A percentile compares a stretch with the other conserved stretches of the same genome.
phyloP scores from a whole-genome alignment of 345 rosid species.

The Citrus glauca region DNA sequence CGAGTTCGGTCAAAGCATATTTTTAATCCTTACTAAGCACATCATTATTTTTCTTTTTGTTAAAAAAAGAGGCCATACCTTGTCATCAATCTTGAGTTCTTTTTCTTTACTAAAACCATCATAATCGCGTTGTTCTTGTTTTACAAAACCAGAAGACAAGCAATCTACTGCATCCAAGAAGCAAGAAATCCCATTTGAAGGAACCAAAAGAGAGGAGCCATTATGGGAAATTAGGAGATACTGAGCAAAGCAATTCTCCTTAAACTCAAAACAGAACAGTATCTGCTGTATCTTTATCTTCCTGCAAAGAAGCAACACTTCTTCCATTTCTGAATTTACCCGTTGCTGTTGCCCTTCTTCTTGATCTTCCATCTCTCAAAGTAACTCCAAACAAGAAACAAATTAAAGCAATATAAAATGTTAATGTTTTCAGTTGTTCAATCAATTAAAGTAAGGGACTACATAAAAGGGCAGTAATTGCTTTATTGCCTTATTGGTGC shows the following conservation, averaged over 20 bases:
- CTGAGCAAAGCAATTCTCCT: background rate
- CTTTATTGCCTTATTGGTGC: too few relatives aligned
- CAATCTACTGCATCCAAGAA: background rate
- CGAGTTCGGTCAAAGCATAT: background rate
- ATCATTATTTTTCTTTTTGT: too few relatives aligned
- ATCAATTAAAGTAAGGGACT: background rate
- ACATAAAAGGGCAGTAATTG: background rate
- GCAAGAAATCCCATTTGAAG: background rate
- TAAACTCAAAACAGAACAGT: constrained; percentile 3
- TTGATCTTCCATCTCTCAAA: background rate
- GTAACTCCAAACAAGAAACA: background rate
- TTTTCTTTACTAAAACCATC: background rate
- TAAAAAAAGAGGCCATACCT: background rate
- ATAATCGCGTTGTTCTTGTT: background rate
- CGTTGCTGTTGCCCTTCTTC: background rate
- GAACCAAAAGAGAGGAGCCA: background rate
- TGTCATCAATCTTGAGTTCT: constrained; percentile 6
- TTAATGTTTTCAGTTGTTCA: background rate
- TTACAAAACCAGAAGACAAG: background rate
- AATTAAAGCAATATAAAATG: too few relatives aligned
- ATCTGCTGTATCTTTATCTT: background rate
- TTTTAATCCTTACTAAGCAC: background rate
- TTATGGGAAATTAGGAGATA: background rate
- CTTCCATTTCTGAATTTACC: background rate
- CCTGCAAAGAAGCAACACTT: background rate